A percentile compares a stretch with the other conserved stretches of the same genome.
phyloP scores from a whole-genome alignment of 1,139 yeast species.

The Sugiyamaella neomexicana region DNA sequence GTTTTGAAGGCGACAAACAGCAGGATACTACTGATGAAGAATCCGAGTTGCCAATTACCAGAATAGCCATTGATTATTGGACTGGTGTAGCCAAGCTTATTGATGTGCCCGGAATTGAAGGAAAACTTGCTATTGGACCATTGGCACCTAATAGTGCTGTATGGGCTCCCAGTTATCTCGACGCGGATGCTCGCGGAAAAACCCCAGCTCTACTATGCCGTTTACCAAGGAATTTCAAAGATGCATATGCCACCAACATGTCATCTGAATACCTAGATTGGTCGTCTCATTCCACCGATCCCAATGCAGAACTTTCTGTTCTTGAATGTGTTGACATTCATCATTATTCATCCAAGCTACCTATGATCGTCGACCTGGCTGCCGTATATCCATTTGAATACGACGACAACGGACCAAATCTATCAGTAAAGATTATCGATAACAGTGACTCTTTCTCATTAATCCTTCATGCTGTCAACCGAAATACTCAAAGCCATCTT shows the following conservation, averaged over 20 bases:
- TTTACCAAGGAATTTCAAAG: not conserved
- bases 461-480: conserved; percentile 3
- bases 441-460: conserved; percentile 2
- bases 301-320: not conserved
- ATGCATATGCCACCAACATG: not conserved
- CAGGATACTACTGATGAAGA: conserved; percentile 1
- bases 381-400: conserved; percentile 15
- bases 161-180: conserved; percentile 9
- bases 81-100: conserved; percentile 3
- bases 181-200: conserved; percentile 1
- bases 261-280: conserved; percentile 11
- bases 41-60: not conserved
- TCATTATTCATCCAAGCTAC: conserved; percentile 6
- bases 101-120: conserved; percentile 1
- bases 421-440: conserved; percentile 2
- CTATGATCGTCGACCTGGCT: conserved; percentile 1
- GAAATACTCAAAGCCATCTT: conserved; percentile 6
- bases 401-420: not conserved
- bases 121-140: conserved; percentile 1
- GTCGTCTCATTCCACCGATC: conserved; percentile 1
- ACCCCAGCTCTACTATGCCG: conserved; percentile 11
- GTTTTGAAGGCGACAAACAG: conserved; percentile 47
- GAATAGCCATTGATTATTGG: conserved; percentile 8
- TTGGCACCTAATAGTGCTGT: conserved; percentile 9
- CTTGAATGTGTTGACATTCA: conserved; percentile 12